A percentile compares a stretch with the other conserved stretches of the same genome.
These are phyloP conservation scores for Camelina hispida DNA, from an alignment of 345 rosid species.

Conservation along the genomic window DNA sequence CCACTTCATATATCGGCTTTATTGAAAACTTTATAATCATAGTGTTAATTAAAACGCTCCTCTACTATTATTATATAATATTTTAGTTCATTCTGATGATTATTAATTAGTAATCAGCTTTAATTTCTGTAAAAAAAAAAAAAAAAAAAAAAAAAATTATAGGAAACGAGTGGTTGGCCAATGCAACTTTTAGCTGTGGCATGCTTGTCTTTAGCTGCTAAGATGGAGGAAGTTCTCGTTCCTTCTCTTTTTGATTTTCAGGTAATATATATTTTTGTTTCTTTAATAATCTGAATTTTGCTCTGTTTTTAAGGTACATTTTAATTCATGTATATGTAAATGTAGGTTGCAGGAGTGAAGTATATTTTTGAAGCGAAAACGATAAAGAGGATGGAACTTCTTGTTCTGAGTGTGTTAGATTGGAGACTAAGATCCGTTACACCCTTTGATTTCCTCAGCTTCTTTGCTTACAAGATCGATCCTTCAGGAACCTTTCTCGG, in stretches of 20 bases:
- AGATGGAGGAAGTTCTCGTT: conserved; percentile 97
- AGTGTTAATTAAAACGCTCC: conserved; percentile 40
- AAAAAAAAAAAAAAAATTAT: too few species aligned
- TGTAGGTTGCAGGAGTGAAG: conserved; percentile 75
- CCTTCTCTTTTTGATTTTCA: conserved; percentile 88
- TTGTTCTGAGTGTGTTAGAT: conserved; percentile 76
- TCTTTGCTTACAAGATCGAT: conserved; percentile 92
- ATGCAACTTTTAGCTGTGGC: conserved; percentile 88
- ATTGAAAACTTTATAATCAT: conserved; percentile 35
- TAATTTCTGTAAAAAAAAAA: conserved; percentile 1
- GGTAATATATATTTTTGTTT: conserved; percentile 44
- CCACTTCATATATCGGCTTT: conserved; percentile 32
- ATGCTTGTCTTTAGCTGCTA: conserved; percentile 95
- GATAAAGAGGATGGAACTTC: conserved; percentile 87
- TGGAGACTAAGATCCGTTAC: conserved; percentile 97
- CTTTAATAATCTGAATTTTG: neutral
- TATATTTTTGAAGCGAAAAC: conserved; percentile 85
- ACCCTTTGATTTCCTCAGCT: conserved; percentile 77
- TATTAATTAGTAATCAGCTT: conserved; percentile 24
- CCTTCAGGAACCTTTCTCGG: conserved; percentile 63
- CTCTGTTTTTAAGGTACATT: neutral
- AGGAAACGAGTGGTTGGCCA: conserved; percentile 76
- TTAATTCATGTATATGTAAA: neutral
- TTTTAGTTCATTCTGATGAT: neutral
- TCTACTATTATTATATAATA: neutral